Base-by-base conservation (phyloP, 257 asterid species). In the Anisodus tanguticus region DNA sequence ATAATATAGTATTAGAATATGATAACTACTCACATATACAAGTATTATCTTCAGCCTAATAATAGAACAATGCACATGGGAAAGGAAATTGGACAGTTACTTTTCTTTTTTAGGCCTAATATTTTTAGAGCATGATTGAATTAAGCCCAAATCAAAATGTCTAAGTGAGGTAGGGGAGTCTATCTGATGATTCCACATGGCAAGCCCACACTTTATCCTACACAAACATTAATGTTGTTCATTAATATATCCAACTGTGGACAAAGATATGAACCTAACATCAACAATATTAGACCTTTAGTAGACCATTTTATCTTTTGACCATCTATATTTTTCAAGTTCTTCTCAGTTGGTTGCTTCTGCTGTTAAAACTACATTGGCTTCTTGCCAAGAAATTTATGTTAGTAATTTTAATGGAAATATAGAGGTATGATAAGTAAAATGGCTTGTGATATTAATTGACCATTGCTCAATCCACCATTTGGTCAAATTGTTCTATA, bases 271-370 rank as follows among this genome's bases (percentile, higher is more conserved):
- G 7, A 54, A 86, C 89, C 85, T 71, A 80, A 62, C 81, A 72
- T 80, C 87, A 71, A 86, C 88, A 70, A 41, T 59, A 37, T 47
- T 31, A 26, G 76, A 47, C 85, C 86, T 74, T 22, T 16, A 54
- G 45, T 82, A 87, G 84, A 22, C 85, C 88, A 26, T 83, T 67
- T 35, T 9, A 19, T 82, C 47, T 77, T 82, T 85, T 88, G 69
- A 17, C 76, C 82, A 22, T 22, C 31, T 9, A 51, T 41, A 8
- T 67, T 47, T 72, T 49, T 6, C 19, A 74, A 74, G 55, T 19
- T 74, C 4, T 49, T 74, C 22, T 74, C 19, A 11, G 62, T 53
- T 77, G 64, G 64, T 77, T 77, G 82, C 64, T 53, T 77, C 47
- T 53, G 64, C 49, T 77, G 64, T 77, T 8, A 53, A 77, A 77